phyloP scores from a whole-genome alignment of 1,139 yeast species.

The Sugiyamaella xylanicola region DNA sequence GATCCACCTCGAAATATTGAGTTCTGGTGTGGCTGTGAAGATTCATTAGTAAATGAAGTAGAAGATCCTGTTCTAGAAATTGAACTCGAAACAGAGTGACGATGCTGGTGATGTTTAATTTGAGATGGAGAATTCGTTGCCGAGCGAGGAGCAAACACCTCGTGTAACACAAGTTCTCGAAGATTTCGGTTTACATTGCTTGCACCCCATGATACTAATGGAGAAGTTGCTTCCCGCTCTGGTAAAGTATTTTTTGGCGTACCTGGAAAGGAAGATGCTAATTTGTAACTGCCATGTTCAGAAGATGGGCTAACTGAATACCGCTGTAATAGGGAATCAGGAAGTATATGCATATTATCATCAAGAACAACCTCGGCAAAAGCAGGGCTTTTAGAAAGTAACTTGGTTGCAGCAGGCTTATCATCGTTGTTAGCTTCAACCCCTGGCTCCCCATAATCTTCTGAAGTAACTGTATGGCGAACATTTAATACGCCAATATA shows the following conservation, averaged over 20 bases:
- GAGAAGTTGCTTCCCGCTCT: slow-evolving; percentile 20
- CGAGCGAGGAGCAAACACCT: slow-evolving; percentile 62
- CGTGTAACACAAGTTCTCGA: slow-evolving; percentile 66
- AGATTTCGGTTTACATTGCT: slow-evolving; percentile 66
- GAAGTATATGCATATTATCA: slow-evolving; percentile 87
- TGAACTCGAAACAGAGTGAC: slow-evolving; percentile 16
- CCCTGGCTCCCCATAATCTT: slow-evolving; percentile 3
- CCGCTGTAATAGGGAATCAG: slow-evolving; percentile 69
- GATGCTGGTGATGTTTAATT: slow-evolving; percentile 4
- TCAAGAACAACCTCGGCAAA: slow-evolving; percentile 71
- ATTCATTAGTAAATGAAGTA: slow-evolving; percentile 15
- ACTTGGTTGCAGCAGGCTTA: background rate
- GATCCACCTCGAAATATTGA: slow-evolving; percentile 7
- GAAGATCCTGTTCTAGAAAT: slow-evolving; percentile 21
- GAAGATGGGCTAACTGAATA: slow-evolving; percentile 63
- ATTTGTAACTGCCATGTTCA: slow-evolving; percentile 23
- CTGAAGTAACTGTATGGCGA: slow-evolving; percentile 57
- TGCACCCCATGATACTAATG: slow-evolving; percentile 51
- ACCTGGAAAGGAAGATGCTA: slow-evolving; percentile 21
- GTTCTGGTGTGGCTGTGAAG: slow-evolving; percentile 3
- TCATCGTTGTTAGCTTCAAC: slow-evolving; percentile 5
- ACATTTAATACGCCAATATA: slow-evolving; percentile 94
- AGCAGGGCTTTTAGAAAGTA: slow-evolving; percentile 15
- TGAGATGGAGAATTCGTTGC: slow-evolving; percentile 11
- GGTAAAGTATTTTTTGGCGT: slow-evolving; percentile 14